Evolutionary conservation across 345 rosid species (phyloP).

Genomic region (Brassica juncea): DNA sequence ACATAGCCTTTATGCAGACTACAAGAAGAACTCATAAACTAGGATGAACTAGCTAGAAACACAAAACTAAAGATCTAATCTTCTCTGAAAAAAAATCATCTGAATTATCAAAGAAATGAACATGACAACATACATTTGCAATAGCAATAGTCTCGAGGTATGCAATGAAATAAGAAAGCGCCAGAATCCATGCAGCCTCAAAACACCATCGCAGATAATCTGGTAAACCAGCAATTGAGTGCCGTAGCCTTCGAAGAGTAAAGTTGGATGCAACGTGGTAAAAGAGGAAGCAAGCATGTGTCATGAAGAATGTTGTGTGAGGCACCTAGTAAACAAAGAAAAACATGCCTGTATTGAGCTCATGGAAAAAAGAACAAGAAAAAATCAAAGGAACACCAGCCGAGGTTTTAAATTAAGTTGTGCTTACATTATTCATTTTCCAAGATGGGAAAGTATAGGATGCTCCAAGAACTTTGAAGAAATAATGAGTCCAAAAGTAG

Average conservation of each 20-base stretch:
- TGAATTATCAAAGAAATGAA: neutral
- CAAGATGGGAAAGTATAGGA: conserved; percentile 98
- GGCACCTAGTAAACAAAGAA: conserved; percentile 66
- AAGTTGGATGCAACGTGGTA: conserved; percentile 91
- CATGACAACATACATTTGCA: conserved; percentile 60
- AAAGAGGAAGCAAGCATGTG: conserved; percentile 93
- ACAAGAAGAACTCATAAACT: neutral
- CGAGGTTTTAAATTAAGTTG: neutral
- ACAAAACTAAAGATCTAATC: neutral
- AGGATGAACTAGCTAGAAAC: conserved; percentile 7
- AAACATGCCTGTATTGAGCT: conserved; percentile 3
- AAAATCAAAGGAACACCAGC: neutral
- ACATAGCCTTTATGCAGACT: neutral
- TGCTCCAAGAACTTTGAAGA: conserved; percentile 95
- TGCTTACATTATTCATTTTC: conserved; percentile 94
- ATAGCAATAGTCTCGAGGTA: conserved; percentile 92
- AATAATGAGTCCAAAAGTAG: conserved; percentile 98
- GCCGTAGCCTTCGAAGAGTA: conserved; percentile 80
- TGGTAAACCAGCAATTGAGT: conserved; percentile 69
- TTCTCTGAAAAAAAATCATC: neutral
- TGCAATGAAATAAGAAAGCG: conserved; percentile 92
- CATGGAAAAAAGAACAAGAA: conserved; percentile 7
- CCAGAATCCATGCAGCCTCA: conserved; percentile 91
- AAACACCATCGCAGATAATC: conserved; percentile 58
- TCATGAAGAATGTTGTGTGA: conserved; percentile 89